Evolutionary conservation across 2,329 filamentous ascomycete species (phyloP).

Genomic region (Rutstroemia sp.): DNA sequence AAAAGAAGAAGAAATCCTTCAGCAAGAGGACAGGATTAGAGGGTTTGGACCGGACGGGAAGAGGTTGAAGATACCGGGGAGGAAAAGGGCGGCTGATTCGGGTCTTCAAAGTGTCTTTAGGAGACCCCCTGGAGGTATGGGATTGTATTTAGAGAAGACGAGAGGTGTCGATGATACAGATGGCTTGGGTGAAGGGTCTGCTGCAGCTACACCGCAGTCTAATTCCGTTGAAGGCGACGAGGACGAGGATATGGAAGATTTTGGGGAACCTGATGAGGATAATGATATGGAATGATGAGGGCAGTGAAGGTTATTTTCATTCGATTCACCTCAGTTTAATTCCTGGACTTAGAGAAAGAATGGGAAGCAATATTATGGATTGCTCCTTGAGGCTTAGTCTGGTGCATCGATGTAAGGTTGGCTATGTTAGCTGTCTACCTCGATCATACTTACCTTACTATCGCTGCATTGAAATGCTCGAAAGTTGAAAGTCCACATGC

Average conservation of each 20-base stretch:
- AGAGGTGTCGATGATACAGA: background rate
- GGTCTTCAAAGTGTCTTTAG: background rate
- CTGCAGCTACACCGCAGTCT: background rate
- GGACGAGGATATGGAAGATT: background rate
- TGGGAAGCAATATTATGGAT: too few species aligned
- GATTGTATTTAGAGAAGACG: constrained; percentile 1
- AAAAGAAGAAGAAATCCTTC: constrained; percentile 11
- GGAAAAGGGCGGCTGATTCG: background rate
- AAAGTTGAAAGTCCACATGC: too few species aligned
- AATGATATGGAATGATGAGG: constrained; percentile 10
- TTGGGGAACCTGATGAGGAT: constrained; percentile 1
- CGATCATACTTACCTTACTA: too few species aligned
- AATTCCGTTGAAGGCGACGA: constrained; percentile 3
- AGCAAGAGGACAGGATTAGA: constrained; percentile 1
- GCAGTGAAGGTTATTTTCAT: background rate
- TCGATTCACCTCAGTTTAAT: too few species aligned
- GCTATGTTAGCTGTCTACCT: too few species aligned
- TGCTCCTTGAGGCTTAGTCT: too few species aligned
- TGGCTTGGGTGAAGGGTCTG: background rate
- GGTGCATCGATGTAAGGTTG: too few species aligned
- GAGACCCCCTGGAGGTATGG: constrained; percentile 7
- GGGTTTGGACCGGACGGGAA: constrained; percentile 2
- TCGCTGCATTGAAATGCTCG: too few species aligned
- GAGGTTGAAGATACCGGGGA: constrained; percentile 1
- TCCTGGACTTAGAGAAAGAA: too few species aligned